These are phyloP conservation scores for Lactifluus pinguis DNA, from an alignment of 768 basidiomycete species.

Conservation along the genomic window DNA sequence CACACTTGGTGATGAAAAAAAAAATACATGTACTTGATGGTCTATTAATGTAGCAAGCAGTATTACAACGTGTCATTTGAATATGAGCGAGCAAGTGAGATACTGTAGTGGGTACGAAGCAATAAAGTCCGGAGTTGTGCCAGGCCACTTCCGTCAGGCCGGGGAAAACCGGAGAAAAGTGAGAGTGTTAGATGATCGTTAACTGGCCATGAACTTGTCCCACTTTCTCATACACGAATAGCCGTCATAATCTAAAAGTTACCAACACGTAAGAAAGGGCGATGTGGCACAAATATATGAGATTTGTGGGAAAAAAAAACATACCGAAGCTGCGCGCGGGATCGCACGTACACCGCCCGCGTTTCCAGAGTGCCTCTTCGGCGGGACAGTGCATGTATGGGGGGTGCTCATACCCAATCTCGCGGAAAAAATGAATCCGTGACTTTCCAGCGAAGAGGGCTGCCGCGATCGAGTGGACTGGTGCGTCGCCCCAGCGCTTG, in stretches of 20 bases:
- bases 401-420: constrained; percentile 80
- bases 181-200: background rate
- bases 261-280: background rate
- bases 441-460: constrained; percentile 66
- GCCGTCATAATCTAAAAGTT: constrained; percentile 39
- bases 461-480: constrained; percentile 78
- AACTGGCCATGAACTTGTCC: constrained; percentile 25
- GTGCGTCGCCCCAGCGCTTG: constrained; percentile 80
- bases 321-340: constrained; percentile 47
- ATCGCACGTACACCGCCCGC: constrained; percentile 43
- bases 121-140: too few species aligned
- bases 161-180: too few species aligned
- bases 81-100: too few species aligned
- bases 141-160: too few species aligned
- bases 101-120: too few species aligned
- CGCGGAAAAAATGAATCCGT: constrained; percentile 73
- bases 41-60: too few species aligned
- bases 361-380: constrained; percentile 29
- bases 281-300: background rate
- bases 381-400: constrained; percentile 53
- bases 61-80: too few species aligned
- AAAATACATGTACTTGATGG: too few species aligned
- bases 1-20: too few species aligned
- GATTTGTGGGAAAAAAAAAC: constrained; percentile 14
- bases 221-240: constrained; percentile 51